Conservation (phyloP, 768 basidiomycete genomes). For the Postia placenta region DNA sequence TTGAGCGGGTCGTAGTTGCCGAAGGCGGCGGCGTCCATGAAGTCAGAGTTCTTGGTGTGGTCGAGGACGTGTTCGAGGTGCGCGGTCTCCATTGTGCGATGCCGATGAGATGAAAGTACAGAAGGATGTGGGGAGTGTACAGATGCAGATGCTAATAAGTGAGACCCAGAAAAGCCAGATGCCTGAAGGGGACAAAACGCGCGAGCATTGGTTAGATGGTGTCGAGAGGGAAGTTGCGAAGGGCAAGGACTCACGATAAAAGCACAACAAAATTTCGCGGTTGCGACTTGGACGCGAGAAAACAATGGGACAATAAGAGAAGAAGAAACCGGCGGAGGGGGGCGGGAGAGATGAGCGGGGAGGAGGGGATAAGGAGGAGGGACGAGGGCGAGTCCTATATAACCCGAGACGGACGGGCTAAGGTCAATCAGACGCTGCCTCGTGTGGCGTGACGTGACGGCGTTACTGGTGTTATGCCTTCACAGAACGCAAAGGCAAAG, state of each 20-base stretch:
- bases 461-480: neutral
- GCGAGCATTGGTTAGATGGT: constrained; percentile 4
- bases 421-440: constrained; percentile 5
- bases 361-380: constrained; percentile 14
- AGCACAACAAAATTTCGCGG: constrained; percentile 13
- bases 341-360: constrained; percentile 16
- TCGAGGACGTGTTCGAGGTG: constrained; percentile 41
- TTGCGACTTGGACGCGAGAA: constrained; percentile 11
- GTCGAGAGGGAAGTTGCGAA: constrained; percentile 17
- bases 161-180: constrained; percentile 17
- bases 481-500: neutral
- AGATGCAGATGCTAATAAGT: constrained; percentile 18
- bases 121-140: constrained; percentile 15
- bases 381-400: constrained; percentile 19
- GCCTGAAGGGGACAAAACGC: constrained; percentile 7
- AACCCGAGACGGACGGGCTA: constrained; percentile 5
- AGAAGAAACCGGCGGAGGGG: constrained; percentile 12
- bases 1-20: constrained; percentile 40
- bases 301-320: constrained; percentile 15
- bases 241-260: constrained; percentile 10
- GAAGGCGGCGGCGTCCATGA: constrained; percentile 37
- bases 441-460: constrained; percentile 5
- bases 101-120: constrained; percentile 11
- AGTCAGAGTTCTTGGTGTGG: constrained; percentile 41
- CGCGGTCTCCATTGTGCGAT: constrained; percentile 38